These are phyloP conservation scores for Waltergamsia citrina DNA, from an alignment of 2,329 filamentous ascomycete genomes.

Conservation along the genomic window DNA sequence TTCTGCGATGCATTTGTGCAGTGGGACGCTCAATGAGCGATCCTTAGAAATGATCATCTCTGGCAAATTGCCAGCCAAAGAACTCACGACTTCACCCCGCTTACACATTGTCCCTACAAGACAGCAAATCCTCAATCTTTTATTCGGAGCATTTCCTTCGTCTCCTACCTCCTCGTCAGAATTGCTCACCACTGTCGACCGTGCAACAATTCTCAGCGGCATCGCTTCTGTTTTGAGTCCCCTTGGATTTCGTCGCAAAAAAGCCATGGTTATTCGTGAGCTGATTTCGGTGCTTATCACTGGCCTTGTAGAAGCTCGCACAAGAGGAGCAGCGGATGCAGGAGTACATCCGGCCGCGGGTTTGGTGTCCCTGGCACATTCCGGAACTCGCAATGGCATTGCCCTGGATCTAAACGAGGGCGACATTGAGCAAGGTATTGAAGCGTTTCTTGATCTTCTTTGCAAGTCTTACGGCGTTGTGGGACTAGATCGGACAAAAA, in stretches of 20 bases:
- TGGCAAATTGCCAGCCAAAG: slow-evolving; percentile 44
- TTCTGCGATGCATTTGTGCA: slow-evolving; percentile 54
- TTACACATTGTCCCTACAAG: slow-evolving; percentile 47
- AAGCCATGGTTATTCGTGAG: slow-evolving; percentile 81
- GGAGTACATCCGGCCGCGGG: slow-evolving; percentile 92
- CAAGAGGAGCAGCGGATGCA: slow-evolving; percentile 88
- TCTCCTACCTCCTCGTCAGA: slow-evolving; percentile 49
- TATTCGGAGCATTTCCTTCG: slow-evolving; percentile 49
- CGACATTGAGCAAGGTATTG: slow-evolving; percentile 58
- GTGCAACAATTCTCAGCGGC: slow-evolving; percentile 71
- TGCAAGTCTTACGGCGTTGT: slow-evolving; percentile 58
- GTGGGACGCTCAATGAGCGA: slow-evolving; percentile 51
- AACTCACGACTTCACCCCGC: slow-evolving; percentile 41
- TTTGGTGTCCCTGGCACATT: slow-evolving; percentile 59
- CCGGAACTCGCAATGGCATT: slow-evolving; percentile 14
- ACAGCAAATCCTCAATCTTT: slow-evolving; percentile 52
- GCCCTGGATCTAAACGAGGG: slow-evolving; percentile 53
- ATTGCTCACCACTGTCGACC: slow-evolving; percentile 62
- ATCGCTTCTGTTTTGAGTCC: slow-evolving; percentile 78
- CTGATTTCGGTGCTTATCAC: slow-evolving; percentile 74
- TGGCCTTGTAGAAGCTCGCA: slow-evolving; percentile 81
- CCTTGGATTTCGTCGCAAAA: slow-evolving; percentile 77
- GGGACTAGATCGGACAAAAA: slow-evolving; percentile 28
- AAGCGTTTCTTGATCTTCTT: slow-evolving; percentile 49
- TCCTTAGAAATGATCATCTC: slow-evolving; percentile 57